These are phyloP conservation scores for Ustilago tritici DNA, from an alignment of 1,284 basidiomycete species.

Conservation along the genomic window DNA sequence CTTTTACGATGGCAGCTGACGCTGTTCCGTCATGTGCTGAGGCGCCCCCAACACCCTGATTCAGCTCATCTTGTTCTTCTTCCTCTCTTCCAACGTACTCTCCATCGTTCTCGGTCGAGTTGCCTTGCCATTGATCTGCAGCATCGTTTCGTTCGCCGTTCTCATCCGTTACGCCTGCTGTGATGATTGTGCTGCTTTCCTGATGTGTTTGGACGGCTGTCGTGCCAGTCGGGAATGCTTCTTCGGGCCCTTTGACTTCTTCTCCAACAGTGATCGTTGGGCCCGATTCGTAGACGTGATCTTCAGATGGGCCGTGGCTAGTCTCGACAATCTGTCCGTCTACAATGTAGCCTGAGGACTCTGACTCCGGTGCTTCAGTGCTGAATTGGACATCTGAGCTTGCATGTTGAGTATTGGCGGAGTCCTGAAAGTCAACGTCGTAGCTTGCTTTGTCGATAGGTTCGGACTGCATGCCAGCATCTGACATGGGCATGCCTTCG, in stretches of 20 bases:
- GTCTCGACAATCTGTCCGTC: slow-evolving; percentile 1
- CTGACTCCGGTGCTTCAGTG: neutral
- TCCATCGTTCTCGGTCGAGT: neutral
- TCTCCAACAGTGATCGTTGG: neutral
- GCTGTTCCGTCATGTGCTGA: neutral
- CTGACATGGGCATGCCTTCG: slow-evolving; percentile 34
- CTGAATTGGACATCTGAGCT: neutral
- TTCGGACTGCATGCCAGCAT: slow-evolving; percentile 19
- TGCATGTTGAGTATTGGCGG: neutral
- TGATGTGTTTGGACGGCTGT: neutral
- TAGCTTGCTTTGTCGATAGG: slow-evolving; percentile 20
- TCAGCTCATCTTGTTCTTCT: slow-evolving; percentile 20
- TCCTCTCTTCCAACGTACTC: neutral
- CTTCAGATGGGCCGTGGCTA: neutral
- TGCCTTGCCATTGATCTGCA: neutral
- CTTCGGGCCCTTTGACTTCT: neutral
- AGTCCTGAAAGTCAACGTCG: slow-evolving; percentile 39
- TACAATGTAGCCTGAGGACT: slow-evolving; percentile 1
- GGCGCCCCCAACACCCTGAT: neutral
- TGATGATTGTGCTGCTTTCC: neutral
- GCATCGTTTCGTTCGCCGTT: neutral
- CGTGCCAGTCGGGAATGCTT: neutral
- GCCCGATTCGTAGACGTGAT: slow-evolving; percentile 1
- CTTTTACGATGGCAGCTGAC: neutral
- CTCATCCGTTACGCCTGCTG: neutral